phyloP scores from a whole-genome alignment of 345 rosid genomes.

The Euphorbia pulcherrima region DNA sequence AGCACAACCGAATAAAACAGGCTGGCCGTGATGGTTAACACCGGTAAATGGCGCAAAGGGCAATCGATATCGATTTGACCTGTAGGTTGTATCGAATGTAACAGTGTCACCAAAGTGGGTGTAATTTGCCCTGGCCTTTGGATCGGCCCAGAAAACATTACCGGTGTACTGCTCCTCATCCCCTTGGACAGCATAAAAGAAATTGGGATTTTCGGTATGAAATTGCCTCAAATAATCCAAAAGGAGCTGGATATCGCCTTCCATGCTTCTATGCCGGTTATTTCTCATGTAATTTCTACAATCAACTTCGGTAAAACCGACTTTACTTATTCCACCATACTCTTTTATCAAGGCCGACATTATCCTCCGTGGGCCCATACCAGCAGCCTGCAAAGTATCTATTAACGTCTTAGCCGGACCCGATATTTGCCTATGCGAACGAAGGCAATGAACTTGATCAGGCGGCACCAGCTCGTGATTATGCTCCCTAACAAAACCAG shows the following conservation, averaged over 20 bases:
- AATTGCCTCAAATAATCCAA: constrained; percentile 59
- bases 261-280: constrained; percentile 44
- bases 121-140: constrained; percentile 41
- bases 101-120: constrained; percentile 52
- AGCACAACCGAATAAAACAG: constrained; percentile 58
- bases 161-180: constrained; percentile 36
- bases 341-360: constrained; percentile 60
- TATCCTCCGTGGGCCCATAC: constrained; percentile 59
- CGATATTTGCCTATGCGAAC: constrained; percentile 58
- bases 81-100: constrained; percentile 47
- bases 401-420: constrained; percentile 61
- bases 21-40: constrained; percentile 64
- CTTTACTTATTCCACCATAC: constrained; percentile 55
- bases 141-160: constrained; percentile 56
- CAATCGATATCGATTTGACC: constrained; percentile 44
- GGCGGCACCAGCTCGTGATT: constrained; percentile 61
- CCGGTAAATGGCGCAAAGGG: constrained; percentile 60
- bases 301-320: constrained; percentile 57
- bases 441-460: constrained; percentile 56
- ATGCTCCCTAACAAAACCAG: constrained; percentile 51
- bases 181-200: constrained; percentile 47
- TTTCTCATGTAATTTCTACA: constrained; percentile 36
- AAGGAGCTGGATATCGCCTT: constrained; percentile 52
- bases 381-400: constrained; percentile 61
- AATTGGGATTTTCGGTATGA: constrained; percentile 39